Evolutionary conservation across 345 rosid species (phyloP), one percentile per base, ranked within the genome.

Genomic region (Diplotaxis tenuifolia): DNA sequence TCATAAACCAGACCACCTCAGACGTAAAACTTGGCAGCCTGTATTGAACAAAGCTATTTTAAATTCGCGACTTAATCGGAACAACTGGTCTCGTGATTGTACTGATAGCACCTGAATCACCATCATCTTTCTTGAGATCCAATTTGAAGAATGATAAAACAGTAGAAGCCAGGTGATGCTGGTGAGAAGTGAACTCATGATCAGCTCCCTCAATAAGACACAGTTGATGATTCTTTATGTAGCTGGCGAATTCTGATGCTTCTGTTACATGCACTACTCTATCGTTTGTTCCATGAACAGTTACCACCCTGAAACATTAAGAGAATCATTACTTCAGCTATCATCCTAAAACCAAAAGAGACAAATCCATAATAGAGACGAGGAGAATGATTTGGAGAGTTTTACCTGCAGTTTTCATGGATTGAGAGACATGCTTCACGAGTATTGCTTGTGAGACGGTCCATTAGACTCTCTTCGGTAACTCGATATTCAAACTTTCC

Each of bases 171-270:
- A 94, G 78, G 62, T 94, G 83, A 27, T 77, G 72, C 72, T 89
- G 96, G 80, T 89, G 96, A 38, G 75, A 71, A 25, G 96, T 85
- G 77, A 81, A 94, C 47, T 89, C 96, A 69, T 91, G 98, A 84
- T 94, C 93, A 57, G 96, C 97, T 80, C 85, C 97, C 73, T 87
- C 84, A 42, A 92, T 70, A 31, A 88, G 74, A 67, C 77, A 78
- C 58, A 94, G 64, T 77, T 75, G 78, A 72, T 92, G 96, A 73
- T 89, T 89, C 22, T 42, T 79, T 70, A 89, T 86, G 68, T 81
- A 28, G 77, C 74, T 87, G 31, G 83, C 89, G 53, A 94, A 94
- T 71, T 89, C 86, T 11, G 62, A 62, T 32, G 96, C 95, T 65
- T 88, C 98, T 74, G 82, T 75, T 8, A 29, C 84, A 38, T 84